Base-by-base conservation (phyloP, 106 monocot species). In the Acanthochlamys bracteata region DNA sequence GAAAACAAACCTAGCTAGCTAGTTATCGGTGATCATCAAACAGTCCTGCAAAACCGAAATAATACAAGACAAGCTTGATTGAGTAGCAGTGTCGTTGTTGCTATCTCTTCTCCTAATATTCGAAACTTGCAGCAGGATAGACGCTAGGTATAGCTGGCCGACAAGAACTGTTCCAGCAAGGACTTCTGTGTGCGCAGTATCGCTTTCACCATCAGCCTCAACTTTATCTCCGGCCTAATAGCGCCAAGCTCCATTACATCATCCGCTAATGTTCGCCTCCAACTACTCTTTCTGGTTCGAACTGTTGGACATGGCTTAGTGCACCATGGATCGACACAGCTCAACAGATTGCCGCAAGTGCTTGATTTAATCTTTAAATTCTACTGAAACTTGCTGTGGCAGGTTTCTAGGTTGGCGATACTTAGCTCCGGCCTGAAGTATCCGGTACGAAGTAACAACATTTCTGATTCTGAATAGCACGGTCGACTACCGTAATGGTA, bases 251-350 rank as follows among this genome's bases (percentile, higher is more conserved):
- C 53, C 16, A 17, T 17, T 54, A 7, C 53, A 19, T 6, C 11
- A n/a, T 6, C 53, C 53, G 16, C n/a, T 54, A n/a, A 54, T 54
- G 53, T 54, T 54, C n/a, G 53, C 53, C n/a, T 54, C 53, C 10
- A 54, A 54, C n/a, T 11, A 11, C 10, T 54, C 53, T 11, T 54
- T 54, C 53, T n/a, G 53, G 11, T n/a, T 16, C 53, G 7, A 11
- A 16, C 53, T 54, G 53, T 54, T 54, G 7, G 53, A 7, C 53
- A 54, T 54, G 53, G 53, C 53, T n/a, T 7, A 54, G 16, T 54
- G 53, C 53, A 54, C 53, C 11, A 17, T 8, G 11, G 53, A 54
- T 17, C n/a, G n/a, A n/a, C 11, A 16, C 53, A 54, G 11, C 53
- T 16, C 16, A 10, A 10, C 11, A 54, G 16, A 54, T 19, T 54